Evolutionary conservation across 225 moss, liverwort and hornwort species (phyloP).

Genomic region (Bryum argenteum): DNA sequence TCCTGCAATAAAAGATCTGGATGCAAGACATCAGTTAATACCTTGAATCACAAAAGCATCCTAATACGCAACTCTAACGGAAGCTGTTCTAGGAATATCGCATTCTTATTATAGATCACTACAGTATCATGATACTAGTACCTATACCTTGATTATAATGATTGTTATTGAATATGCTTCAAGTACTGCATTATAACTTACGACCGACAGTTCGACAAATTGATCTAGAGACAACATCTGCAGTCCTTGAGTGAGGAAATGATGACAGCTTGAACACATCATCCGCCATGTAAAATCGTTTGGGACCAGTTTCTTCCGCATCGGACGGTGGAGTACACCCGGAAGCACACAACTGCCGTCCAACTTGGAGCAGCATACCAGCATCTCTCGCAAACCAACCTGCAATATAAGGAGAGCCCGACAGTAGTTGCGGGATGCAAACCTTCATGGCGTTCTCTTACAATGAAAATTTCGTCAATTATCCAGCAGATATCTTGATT

Average conservation of each 20-base stretch:
- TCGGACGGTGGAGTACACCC: conserved; percentile 19
- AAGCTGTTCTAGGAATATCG: neutral
- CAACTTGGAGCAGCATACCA: conserved; percentile 42
- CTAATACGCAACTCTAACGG: neutral
- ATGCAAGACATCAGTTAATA: conserved; percentile 19
- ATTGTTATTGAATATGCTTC: neutral
- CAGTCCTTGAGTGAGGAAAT: conserved; percentile 31
- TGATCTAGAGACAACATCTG: conserved; percentile 40
- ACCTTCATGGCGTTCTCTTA: neutral
- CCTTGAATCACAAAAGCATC: conserved; percentile 3
- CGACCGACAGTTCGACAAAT: conserved; percentile 47
- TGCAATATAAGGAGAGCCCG: conserved; percentile 26
- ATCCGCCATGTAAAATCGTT: conserved; percentile 44
- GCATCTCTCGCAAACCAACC: conserved; percentile 48
- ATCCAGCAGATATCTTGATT: neutral
- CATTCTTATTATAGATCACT: neutral
- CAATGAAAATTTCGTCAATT: conserved; percentile 9
- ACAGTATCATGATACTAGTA: too few relatives aligned
- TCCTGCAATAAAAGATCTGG: conserved; percentile 36
- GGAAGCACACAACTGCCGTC: conserved; percentile 30
- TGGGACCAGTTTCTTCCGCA: conserved; percentile 31
- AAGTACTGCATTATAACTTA: conserved; percentile 22
- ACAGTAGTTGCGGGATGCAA: neutral
- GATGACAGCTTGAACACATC: conserved; percentile 48
- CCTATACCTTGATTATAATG: too few relatives aligned